phyloP scores from a whole-genome alignment of 345 rosid species.

The Rhodomyrtus tomentosa region DNA sequence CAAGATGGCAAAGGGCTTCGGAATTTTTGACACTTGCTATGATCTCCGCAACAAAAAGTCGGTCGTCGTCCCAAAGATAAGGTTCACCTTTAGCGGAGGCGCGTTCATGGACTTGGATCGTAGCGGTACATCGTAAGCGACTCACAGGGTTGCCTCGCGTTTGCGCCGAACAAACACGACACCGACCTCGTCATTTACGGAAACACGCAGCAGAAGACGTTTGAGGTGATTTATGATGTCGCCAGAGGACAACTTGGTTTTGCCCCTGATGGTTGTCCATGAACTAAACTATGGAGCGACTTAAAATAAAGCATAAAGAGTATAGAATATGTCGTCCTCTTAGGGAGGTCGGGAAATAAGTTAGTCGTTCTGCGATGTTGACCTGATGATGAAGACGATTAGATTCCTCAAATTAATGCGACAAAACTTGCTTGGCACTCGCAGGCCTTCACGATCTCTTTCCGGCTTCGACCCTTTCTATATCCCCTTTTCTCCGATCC shows the following conservation, averaged over 20 bases:
- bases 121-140: conserved; percentile 31
- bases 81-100: conserved; percentile 61
- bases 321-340: too few species aligned
- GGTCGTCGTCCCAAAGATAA: conserved; percentile 76
- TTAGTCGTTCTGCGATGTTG: too few species aligned
- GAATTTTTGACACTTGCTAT: conserved; percentile 76
- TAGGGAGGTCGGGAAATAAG: too few species aligned
- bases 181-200: conserved; percentile 51
- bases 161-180: conserved; percentile 47
- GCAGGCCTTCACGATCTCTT: too few species aligned
- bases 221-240: conserved; percentile 67
- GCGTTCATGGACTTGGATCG: conserved; percentile 11
- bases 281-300: background rate
- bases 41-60: conserved; percentile 52
- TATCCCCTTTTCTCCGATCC: too few species aligned
- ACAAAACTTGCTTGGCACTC: too few species aligned
- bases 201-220: conserved; percentile 71
- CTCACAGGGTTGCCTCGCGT: conserved; percentile 70
- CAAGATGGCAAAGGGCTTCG: conserved; percentile 41
- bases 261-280: conserved; percentile 63
- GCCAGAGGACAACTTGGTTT: conserved; percentile 56
- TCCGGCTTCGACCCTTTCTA: too few species aligned
- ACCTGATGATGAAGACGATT: too few species aligned
- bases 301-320: too few species aligned
- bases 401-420: too few species aligned